phyloP scores from a whole-genome alignment of 1,284 basidiomycete species.

The Papiliotrema fonsecae region DNA sequence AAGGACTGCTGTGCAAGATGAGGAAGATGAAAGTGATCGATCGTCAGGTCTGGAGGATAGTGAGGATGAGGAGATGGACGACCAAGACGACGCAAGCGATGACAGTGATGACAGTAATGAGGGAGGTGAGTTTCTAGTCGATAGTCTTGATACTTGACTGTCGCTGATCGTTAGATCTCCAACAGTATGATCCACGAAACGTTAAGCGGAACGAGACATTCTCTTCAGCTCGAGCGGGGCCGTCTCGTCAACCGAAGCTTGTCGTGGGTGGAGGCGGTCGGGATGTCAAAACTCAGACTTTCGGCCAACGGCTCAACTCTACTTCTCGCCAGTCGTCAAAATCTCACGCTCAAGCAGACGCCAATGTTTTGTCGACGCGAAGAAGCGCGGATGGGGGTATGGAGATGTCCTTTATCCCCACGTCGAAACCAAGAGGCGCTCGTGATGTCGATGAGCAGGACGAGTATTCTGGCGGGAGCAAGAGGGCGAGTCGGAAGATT shows the following conservation, averaged over 20 bases:
- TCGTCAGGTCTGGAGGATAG: constrained; percentile 58
- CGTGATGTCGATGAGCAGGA: constrained; percentile 50
- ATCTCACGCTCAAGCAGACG: constrained; percentile 12
- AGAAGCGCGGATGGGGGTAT: constrained; percentile 49
- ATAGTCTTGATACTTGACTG: constrained; percentile 2
- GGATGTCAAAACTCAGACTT: constrained; percentile 20
- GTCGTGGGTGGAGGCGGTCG: constrained; percentile 25
- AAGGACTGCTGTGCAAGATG: constrained; percentile 81
- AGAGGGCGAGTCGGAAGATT: constrained; percentile 48
- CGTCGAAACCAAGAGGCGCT: constrained; percentile 16
- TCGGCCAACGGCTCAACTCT: constrained; percentile 44
- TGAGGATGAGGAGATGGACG: constrained; percentile 30
- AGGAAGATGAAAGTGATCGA: constrained; percentile 81
- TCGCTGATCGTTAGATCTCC: constrained; percentile 28
- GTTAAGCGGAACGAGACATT: constrained; percentile 40
- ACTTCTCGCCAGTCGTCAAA: constrained; percentile 5
- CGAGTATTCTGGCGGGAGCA: constrained; percentile 43
- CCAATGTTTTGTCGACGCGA: constrained; percentile 41
- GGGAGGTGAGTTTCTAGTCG: constrained; percentile 24
- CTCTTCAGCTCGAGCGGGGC: constrained; percentile 18
- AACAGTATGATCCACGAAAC: constrained; percentile 50
- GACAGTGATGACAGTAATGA: constrained; percentile 55
- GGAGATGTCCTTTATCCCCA: constrained; percentile 53
- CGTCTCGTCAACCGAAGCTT: constrained; percentile 26
- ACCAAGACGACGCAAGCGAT: constrained; percentile 49